phyloP scores from a whole-genome alignment of 75 land plant species.

The Adiantum capillusveneris region DNA sequence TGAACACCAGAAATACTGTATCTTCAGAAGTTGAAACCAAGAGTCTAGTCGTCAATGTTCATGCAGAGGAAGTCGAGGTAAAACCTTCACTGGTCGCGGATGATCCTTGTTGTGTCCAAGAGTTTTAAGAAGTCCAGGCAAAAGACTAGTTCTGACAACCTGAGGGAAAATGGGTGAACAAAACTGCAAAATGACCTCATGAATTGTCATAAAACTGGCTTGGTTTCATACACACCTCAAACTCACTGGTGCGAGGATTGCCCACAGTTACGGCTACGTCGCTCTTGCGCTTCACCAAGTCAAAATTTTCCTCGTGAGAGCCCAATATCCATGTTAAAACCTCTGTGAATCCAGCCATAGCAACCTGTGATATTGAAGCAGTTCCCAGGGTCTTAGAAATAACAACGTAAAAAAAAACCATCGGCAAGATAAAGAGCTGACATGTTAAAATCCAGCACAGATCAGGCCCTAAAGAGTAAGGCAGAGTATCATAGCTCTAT shows the following conservation, averaged over 20 bases:
- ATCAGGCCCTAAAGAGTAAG: no score
- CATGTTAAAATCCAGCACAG: no score
- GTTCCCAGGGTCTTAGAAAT: no score
- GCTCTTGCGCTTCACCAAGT: slow-evolving; percentile 64
- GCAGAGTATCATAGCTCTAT: no score
- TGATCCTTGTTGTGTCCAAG: slow-evolving; percentile 78
- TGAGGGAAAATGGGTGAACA: slow-evolving; percentile 17
- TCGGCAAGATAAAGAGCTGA: no score
- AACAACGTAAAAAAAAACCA: no score
- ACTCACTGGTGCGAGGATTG: slow-evolving; percentile 89
- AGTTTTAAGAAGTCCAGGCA: slow-evolving; percentile 86
- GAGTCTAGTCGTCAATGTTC: background rate
- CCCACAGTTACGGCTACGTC: slow-evolving; percentile 75
- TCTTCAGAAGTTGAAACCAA: background rate
- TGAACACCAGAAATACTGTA: background rate
- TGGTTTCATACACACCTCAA: slow-evolving; percentile 64
- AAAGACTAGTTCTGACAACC: slow-evolving; percentile 78
- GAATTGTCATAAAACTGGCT: no score
- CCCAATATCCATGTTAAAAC: slow-evolving; percentile 81
- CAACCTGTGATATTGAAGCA: slow-evolving; percentile 40
- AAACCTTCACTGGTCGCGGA: slow-evolving; percentile 90
- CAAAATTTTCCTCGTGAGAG: slow-evolving; percentile 68
- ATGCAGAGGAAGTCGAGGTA: no score
- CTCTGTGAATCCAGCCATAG: slow-evolving; percentile 84
- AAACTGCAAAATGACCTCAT: no score